These are phyloP conservation scores for Phialemonium atrogriseum DNA, from an alignment of 2,329 filamentous ascomycete species.

Conservation along the genomic window DNA sequence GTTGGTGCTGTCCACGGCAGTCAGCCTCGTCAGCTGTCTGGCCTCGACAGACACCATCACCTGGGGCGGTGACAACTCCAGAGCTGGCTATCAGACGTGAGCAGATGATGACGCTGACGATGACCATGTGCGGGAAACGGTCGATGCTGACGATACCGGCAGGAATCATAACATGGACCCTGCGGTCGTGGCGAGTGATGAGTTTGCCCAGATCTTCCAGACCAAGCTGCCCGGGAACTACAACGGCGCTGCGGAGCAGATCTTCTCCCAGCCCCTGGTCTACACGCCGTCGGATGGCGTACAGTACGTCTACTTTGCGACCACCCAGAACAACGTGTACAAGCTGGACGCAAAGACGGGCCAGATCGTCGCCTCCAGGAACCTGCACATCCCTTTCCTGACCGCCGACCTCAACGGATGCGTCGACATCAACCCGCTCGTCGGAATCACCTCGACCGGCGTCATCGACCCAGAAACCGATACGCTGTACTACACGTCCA, in stretches of 20 bases:
- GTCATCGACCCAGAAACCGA: constrained; percentile 42
- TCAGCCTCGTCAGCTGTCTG: constrained; percentile 26
- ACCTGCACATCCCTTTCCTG: constrained; percentile 36
- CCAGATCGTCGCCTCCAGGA: constrained; percentile 28
- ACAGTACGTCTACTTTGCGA: constrained; percentile 41
- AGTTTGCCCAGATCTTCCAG: constrained; percentile 48
- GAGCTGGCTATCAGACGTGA: constrained; percentile 44
- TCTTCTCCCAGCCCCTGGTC: constrained; percentile 42
- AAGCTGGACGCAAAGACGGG: constrained; percentile 39
- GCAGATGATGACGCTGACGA: constrained; percentile 16
- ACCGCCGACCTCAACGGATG: constrained; percentile 36
- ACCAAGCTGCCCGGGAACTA: constrained; percentile 43
- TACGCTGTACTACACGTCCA: constrained; percentile 38
- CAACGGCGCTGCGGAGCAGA: constrained; percentile 38
- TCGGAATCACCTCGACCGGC: constrained; percentile 40
- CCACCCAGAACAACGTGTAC: constrained; percentile 42
- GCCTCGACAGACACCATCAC: constrained; percentile 48
- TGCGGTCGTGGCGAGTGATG: constrained; percentile 42
- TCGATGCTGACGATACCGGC: not conserved
- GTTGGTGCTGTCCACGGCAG: constrained; percentile 20
- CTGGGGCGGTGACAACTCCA: constrained; percentile 49
- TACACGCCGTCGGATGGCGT: constrained; percentile 31
- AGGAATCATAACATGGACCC: constrained; percentile 57
- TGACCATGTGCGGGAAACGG: not conserved
- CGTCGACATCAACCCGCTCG: constrained; percentile 35